phyloP scores from a whole-genome alignment of 495 filamentous ascomycete genomes.

The Chlorociboria aeruginascens region DNA sequence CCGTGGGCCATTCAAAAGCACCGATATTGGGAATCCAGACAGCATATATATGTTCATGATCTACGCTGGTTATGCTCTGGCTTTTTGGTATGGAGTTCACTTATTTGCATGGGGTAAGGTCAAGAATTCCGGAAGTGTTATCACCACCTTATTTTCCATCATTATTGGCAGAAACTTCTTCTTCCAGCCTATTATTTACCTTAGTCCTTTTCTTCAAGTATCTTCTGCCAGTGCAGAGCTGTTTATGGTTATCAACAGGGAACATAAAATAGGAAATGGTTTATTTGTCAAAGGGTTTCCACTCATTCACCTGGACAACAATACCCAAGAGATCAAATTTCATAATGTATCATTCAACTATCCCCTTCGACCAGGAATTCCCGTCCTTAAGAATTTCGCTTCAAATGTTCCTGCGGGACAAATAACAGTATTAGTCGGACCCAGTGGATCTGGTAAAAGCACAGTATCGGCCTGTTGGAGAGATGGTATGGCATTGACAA shows the following conservation, averaged over 20 bases:
- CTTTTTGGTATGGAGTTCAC: slow-evolving; percentile 50
- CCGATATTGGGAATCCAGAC: slow-evolving; percentile 41
- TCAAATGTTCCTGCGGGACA: slow-evolving; percentile 77
- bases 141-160: slow-evolving; percentile 25
- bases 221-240: slow-evolving; percentile 34
- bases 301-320: too few relatives aligned
- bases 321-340: too few relatives aligned
- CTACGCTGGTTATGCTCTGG: slow-evolving; percentile 47
- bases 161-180: background rate
- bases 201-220: slow-evolving; percentile 44
- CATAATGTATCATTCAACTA: slow-evolving; percentile 30
- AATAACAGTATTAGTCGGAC: slow-evolving; percentile 77
- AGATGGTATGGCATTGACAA: slow-evolving; percentile 52
- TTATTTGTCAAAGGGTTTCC: too few relatives aligned
- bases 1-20: slow-evolving; percentile 44
- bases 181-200: slow-evolving; percentile 30
- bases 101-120: slow-evolving; percentile 27
- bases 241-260: background rate
- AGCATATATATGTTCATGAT: slow-evolving; percentile 46
- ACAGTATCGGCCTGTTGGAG: slow-evolving; percentile 92
- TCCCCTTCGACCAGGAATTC: slow-evolving; percentile 79
- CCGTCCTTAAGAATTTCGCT: slow-evolving; percentile 71
- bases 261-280: too few relatives aligned
- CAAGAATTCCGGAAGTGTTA: slow-evolving; percentile 26
- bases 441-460: slow-evolving; percentile 84